Evolutionary conservation across 306 rosid genomes (phyloP), one percentile per base, ranked within the genome.

Genomic region (Cucurbita pepo): DNA sequence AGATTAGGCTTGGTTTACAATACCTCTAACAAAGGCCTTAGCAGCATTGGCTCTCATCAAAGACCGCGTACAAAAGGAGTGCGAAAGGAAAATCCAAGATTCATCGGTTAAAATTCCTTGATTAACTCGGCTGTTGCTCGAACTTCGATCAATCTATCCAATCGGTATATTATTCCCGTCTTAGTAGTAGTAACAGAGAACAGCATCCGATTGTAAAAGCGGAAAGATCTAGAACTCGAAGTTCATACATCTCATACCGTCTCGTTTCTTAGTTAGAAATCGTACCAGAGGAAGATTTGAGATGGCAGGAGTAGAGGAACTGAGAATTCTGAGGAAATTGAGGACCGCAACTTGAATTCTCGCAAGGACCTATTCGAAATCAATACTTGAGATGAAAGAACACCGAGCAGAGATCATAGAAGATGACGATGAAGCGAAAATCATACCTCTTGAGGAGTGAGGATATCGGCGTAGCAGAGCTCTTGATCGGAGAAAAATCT

Each of bases 311-410:
- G 74, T 79, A 5, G 92, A 78, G 13, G 96, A 85, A 60, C 80
- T 86, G 79, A 94, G 78, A 64, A 82, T 87, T 64, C 81, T 79
- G 87, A 94, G 87, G 74, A 94, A 94, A 78, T 82, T 90, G 86
- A 94, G 89, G 63, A 91, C 88, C 4, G 96, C 85, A 0, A 90
- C 88, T 85, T 94, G 95, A 77, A 91, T 94, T 85, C 99, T 82
- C 34, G 97, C 92, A 44, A 83, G 76, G 51, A 80, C 92, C 97
- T 91, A 80, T 60, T 73, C 60, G 19, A 71, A 52, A 22, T 38
- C 16, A 13, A 18, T 36, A 34, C 61, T 61, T 2, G 72, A 71
- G 40, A 21, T 25, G 34, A 53, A 1, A 13, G 19, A 43, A 10
- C 66, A 50, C 8, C 10, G 38, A 36, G 13, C 71, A 3, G 50